A percentile compares a stretch with the other conserved stretches of the same genome.
Conservation (phyloP, 1,284 basidiomycete species). For the Leccinum brunneo-olivaceum region DNA sequence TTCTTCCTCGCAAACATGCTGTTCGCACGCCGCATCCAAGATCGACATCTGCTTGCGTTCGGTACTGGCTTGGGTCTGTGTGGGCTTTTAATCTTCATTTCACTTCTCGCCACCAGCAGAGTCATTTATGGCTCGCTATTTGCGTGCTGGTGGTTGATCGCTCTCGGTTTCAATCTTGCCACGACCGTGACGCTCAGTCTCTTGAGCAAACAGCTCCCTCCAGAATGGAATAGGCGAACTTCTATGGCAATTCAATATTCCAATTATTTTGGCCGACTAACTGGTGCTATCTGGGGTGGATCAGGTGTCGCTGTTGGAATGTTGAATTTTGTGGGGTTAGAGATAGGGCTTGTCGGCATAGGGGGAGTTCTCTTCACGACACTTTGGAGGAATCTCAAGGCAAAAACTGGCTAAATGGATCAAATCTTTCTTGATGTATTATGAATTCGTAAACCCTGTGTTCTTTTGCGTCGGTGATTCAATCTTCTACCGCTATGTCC, state of each 20-base stretch:
- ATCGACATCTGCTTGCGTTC: slow-evolving; percentile 51
- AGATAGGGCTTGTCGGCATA: slow-evolving; percentile 55
- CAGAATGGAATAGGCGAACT: slow-evolving; percentile 50
- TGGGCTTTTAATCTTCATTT: slow-evolving; percentile 49
- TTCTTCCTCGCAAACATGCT: slow-evolving; percentile 55
- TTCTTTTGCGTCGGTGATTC: neutral
- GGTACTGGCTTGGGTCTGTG: slow-evolving; percentile 46
- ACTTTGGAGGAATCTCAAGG: slow-evolving; percentile 42
- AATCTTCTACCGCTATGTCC: neutral
- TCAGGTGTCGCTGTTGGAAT: slow-evolving; percentile 61
- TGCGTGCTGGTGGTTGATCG: slow-evolving; percentile 59
- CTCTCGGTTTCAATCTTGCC: slow-evolving; percentile 64
- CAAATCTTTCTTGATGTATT: neutral
- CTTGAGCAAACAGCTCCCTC: slow-evolving; percentile 55
- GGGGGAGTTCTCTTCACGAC: slow-evolving; percentile 45
- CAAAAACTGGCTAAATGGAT: too few relatives aligned
- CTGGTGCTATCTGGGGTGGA: slow-evolving; percentile 64
- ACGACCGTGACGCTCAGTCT: slow-evolving; percentile 61
- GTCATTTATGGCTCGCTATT: slow-evolving; percentile 48
- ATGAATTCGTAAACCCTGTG: too few relatives aligned
- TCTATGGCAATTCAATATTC: slow-evolving; percentile 62
- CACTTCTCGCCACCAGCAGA: slow-evolving; percentile 35
- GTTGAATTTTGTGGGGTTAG: slow-evolving; percentile 53
- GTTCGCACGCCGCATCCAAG: slow-evolving; percentile 52
- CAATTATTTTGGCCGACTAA: slow-evolving; percentile 57